Percentiles rank a stretch among this genome's conserved stretches.
Evolutionary conservation across 2,329 filamentous ascomycete species (phyloP).

Genomic region (Fusarium goolgardi): DNA sequence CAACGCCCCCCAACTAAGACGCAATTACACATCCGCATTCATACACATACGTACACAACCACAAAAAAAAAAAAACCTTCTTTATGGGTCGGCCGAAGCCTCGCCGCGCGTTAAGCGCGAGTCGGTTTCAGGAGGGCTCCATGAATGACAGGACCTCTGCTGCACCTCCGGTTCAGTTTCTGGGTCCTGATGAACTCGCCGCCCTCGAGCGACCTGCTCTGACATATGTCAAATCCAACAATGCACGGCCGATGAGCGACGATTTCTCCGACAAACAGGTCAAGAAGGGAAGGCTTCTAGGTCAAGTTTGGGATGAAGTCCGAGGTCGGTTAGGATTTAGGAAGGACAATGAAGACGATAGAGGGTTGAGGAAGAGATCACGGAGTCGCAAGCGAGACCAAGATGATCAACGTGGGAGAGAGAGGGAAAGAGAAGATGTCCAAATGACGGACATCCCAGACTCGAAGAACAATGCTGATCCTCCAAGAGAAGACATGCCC

Average conservation of each 20-base stretch:
- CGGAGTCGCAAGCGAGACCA: slow-evolving; percentile 39
- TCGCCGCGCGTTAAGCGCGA: slow-evolving; percentile 53
- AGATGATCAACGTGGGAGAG: slow-evolving; percentile 31
- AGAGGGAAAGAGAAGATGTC: slow-evolving; percentile 35
- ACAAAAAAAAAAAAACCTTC: slow-evolving; percentile 6
- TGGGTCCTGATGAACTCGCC: slow-evolving; percentile 57
- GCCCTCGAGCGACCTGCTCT: slow-evolving; percentile 48
- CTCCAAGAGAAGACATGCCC: slow-evolving; percentile 45
- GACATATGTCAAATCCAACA: slow-evolving; percentile 24
- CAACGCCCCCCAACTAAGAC: slow-evolving; percentile 13
- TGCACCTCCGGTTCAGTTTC: slow-evolving; percentile 75
- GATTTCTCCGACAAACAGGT: slow-evolving; percentile 50
- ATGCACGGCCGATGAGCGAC: slow-evolving; percentile 42
- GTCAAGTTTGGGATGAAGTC: slow-evolving; percentile 56
- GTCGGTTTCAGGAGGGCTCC: slow-evolving; percentile 80
- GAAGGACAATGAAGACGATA: slow-evolving; percentile 44
- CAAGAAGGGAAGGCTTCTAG: slow-evolving; percentile 50
- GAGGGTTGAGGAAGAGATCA: slow-evolving; percentile 40
- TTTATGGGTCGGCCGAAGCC: slow-evolving; percentile 48
- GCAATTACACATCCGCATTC: slow-evolving; percentile 8
- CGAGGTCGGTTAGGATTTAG: slow-evolving; percentile 50
- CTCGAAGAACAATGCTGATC: slow-evolving; percentile 15
- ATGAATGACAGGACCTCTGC: slow-evolving; percentile 85
- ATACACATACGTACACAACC: slow-evolving; percentile 22
- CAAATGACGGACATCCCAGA: slow-evolving; percentile 29